Evolutionary conservation across 2,329 filamentous ascomycete species (phyloP).

Genomic region (Bipolaris zeicola): DNA sequence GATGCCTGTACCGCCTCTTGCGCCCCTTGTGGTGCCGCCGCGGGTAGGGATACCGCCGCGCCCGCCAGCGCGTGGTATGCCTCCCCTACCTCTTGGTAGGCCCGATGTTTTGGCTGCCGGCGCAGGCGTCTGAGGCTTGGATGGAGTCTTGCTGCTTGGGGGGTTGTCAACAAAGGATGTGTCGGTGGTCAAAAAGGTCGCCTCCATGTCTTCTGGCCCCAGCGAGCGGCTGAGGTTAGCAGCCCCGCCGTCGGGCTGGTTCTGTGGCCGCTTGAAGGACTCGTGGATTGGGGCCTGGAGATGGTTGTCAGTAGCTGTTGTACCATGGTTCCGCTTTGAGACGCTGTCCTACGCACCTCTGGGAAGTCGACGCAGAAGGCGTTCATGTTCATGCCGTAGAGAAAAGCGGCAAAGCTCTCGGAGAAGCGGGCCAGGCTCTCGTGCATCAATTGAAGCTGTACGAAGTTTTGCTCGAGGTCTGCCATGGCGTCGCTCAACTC

Average conservation of each 20-base stretch:
- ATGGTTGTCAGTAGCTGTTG: not conserved
- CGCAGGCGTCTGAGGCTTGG: slow-evolving; percentile 47
- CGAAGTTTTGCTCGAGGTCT: slow-evolving; percentile 94
- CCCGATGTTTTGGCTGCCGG: slow-evolving; percentile 28
- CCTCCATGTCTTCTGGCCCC: slow-evolving; percentile 63
- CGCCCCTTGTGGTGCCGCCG: slow-evolving; percentile 38
- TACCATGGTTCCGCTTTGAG: not conserved
- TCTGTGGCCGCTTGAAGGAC: slow-evolving; percentile 66
- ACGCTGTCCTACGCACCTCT: slow-evolving; percentile 65
- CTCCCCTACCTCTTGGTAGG: slow-evolving; percentile 36
- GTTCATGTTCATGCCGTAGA: slow-evolving; percentile 98
- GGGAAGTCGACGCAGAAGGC: slow-evolving; percentile 98
- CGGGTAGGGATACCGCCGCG: slow-evolving; percentile 43
- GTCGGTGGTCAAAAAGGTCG: slow-evolving; percentile 92
- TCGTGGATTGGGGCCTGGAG: slow-evolving; percentile 77
- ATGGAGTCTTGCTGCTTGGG: slow-evolving; percentile 57
- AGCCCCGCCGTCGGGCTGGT: slow-evolving; percentile 32
- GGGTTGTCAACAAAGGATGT: slow-evolving; percentile 91
- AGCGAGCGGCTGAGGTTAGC: slow-evolving; percentile 30
- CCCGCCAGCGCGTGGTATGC: slow-evolving; percentile 44
- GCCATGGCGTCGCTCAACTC: slow-evolving; percentile 94
- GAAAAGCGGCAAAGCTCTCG: slow-evolving; percentile 92
- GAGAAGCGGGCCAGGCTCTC: slow-evolving; percentile 91
- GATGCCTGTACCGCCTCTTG: slow-evolving; percentile 47
- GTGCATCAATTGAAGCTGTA: slow-evolving; percentile 96